Base-by-base conservation (phyloP, 139 green algal genomes). In the Ettlia oleoabundans region DNA sequence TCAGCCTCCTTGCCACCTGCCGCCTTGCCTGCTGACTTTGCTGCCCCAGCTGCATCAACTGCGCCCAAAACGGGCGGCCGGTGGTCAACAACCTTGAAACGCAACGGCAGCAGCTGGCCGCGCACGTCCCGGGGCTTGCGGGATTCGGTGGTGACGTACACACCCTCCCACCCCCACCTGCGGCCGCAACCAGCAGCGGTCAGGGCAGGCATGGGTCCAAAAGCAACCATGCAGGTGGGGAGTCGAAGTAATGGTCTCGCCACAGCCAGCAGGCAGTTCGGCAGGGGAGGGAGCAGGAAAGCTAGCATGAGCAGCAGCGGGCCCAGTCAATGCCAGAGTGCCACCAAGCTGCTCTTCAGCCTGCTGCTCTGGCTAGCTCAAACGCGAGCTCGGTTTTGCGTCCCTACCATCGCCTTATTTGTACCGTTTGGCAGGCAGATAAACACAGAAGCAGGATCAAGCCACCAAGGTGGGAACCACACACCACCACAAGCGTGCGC, bases 61-160 rank as follows among this genome's bases (percentile, higher is more conserved):
- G 15, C 13, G 47, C 47, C 47, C 15, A 15, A 10, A 10, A 58
- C 47, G 18, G 65, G 38, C 43, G 82, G 74, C 28, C 89, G 58
- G 28, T 55, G 53, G 82, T 95, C 91, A 1, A 92, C 63, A 30
- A 95, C 81, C 63, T 89, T 88, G 40, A 94, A 92, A 42, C 86
- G 61, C 63, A 98, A 82, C 58, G 89, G 82, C 83, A 98, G 81
- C 28, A 84, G 81, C 21, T 95, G 85, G 7, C 94, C 95, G 41
- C 92, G 89, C 53, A 97, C 87, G 83, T 98, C 96, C 19, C 92
- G 83, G 15, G 90, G 82, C 61, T 64, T 35, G 4, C 96, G 83
- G 3, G 73, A 85, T 30, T 74, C 76, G 13, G 85, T 76, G 0
- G 88, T 89, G 0, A 95, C 93, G 61, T 86, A 91, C 21, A 98